phyloP scores from a whole-genome alignment of 768 basidiomycete species.

The Pleurotus sapidus region DNA sequence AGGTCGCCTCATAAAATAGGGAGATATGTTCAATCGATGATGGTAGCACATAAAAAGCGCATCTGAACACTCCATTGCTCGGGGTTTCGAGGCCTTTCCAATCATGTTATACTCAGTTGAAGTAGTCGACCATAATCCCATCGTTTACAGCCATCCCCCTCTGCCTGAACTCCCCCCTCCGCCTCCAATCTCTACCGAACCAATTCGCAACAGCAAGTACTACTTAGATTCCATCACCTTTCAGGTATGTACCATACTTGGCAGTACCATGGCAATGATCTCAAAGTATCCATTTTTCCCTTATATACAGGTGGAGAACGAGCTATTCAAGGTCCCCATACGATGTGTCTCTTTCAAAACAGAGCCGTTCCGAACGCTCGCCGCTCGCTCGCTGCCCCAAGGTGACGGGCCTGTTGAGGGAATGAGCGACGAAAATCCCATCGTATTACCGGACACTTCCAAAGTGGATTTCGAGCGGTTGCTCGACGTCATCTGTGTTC shows the following conservation, averaged over 20 bases:
- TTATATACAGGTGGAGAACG: constrained; percentile 31
- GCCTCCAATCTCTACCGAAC: not conserved
- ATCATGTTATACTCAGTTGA: too few species aligned
- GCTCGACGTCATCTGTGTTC: not conserved
- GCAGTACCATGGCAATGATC: too few species aligned
- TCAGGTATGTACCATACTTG: not conserved
- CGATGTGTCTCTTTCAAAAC: constrained; percentile 28
- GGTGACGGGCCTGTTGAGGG: not conserved
- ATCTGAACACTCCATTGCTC: too few species aligned
- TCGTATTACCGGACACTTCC: not conserved
- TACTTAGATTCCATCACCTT: not conserved
- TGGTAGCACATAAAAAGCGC: too few species aligned
- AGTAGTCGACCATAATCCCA: too few species aligned
- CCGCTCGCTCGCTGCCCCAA: constrained; percentile 14
- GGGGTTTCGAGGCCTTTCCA: too few species aligned
- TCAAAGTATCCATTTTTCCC: too few species aligned
- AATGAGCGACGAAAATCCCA: not conserved
- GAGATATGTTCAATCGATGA: too few species aligned
- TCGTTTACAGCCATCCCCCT: too few species aligned
- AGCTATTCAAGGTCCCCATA: constrained; percentile 35
- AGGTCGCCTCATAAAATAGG: too few species aligned
- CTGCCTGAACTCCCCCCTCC: too few species aligned
- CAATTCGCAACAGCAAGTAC: not conserved
- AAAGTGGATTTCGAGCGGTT: not conserved
- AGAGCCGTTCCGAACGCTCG: constrained; percentile 27